Percentiles rank a stretch among this genome's conserved stretches.
Conservation (phyloP, 805 yeast genomes). For the Nakazawaea ishiwadae region DNA sequence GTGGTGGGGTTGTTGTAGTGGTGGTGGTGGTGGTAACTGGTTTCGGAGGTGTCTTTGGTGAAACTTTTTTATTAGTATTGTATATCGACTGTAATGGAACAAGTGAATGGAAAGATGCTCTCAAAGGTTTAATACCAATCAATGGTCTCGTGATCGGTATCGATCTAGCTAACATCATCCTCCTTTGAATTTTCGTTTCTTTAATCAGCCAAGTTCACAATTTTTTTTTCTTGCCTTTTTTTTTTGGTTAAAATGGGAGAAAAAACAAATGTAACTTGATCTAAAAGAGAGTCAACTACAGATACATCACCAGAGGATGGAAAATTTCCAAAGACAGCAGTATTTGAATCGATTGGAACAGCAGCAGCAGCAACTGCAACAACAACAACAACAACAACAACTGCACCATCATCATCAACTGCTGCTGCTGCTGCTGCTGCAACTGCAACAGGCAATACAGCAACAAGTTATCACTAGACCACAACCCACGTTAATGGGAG, state of each 20-base stretch:
- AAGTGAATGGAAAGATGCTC: conserved; percentile 1
- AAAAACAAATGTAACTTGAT: background rate
- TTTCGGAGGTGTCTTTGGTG: background rate
- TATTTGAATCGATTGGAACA: conserved; percentile 14
- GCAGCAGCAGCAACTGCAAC: conserved; percentile 12
- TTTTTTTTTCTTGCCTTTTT: no score
- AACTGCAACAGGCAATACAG: conserved; percentile 36
- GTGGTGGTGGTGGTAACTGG: background rate
- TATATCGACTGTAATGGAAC: conserved; percentile 1
- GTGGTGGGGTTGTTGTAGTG: background rate
- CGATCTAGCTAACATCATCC: no score
- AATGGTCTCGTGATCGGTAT: no score
- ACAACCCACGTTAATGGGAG: conserved; percentile 51
- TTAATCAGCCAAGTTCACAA: no score
- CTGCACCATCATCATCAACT: conserved; percentile 18
- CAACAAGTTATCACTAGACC: conserved; percentile 39
- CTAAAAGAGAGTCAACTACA: no score
- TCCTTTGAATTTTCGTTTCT: no score
- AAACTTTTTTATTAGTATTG: background rate
- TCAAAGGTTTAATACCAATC: no score
- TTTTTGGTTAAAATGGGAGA: no score
- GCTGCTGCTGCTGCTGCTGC: conserved; percentile 4
- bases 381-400: conserved; percentile 10
- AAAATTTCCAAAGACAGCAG: conserved; percentile 13
- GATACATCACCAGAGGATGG: conserved; percentile 2